Percentiles rank a stretch among this genome's conserved stretches.
These are phyloP conservation scores for Oidium heveae DNA, from an alignment of 2,329 filamentous ascomycete genomes.

Conservation along the genomic window DNA sequence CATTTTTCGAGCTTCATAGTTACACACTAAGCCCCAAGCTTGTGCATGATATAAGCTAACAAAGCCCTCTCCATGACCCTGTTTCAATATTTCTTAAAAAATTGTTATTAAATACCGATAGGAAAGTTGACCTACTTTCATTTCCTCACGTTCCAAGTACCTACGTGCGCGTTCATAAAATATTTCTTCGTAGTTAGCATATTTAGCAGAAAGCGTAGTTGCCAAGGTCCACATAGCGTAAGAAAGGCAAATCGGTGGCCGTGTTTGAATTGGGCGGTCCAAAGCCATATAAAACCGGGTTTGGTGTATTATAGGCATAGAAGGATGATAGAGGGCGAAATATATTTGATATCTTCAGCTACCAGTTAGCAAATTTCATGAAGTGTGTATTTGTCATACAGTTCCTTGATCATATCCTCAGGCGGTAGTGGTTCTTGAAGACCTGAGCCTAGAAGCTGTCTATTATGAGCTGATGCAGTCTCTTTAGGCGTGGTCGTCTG, in stretches of 20 bases:
- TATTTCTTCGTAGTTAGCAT: conserved; percentile 42
- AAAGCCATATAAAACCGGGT: conserved; percentile 51
- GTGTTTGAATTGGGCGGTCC: conserved; percentile 43
- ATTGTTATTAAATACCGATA: neutral
- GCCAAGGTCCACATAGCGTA: conserved; percentile 79
- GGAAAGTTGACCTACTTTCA: conserved; percentile 27
- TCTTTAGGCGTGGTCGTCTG: conserved; percentile 1
- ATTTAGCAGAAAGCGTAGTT: conserved; percentile 45
- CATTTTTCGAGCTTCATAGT: conserved; percentile 65
- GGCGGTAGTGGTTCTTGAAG: conserved; percentile 61
- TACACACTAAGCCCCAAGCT: conserved; percentile 47
- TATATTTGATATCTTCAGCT: conserved; percentile 38
- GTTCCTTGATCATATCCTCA: conserved; percentile 54
- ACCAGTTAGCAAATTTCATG: conserved; percentile 2
- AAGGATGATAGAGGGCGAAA: conserved; percentile 49
- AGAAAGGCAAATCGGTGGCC: conserved; percentile 58
- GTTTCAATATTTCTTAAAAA: conserved; percentile 6
- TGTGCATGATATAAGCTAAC: conserved; percentile 62
- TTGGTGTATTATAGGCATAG: conserved; percentile 54
- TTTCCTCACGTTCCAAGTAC: conserved; percentile 62
- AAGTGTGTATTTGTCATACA: conserved; percentile 26
- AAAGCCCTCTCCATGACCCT: conserved; percentile 52
- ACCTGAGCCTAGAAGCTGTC: conserved; percentile 49
- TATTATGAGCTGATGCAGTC: conserved; percentile 22
- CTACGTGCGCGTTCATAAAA: conserved; percentile 66